Evolutionary conservation across 768 basidiomycete species (phyloP), one percentile per base, ranked within the genome.

Genomic region (Hygrocybe punicea): DNA sequence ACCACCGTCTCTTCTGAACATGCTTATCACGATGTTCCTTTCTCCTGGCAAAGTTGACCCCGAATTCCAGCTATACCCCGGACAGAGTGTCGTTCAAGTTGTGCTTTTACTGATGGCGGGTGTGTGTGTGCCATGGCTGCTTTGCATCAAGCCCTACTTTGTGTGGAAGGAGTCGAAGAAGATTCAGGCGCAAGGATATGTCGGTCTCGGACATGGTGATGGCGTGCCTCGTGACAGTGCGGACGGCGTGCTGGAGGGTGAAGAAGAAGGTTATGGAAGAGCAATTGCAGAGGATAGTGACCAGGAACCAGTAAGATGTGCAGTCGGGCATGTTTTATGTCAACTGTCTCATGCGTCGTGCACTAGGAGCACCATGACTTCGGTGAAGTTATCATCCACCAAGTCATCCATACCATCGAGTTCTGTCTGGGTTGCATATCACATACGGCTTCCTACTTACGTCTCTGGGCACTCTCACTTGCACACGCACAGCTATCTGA

Each of bases 361-460:
- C 48, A 29, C 47, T 67, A 87, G 82, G 85, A 93, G 75, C 80
- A 90, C 48, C 92, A 95, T 69, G 93, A 97, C 67, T 92, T 98
- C 72, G 79, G 93, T 67, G 97, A 99, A 72, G 84, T 97, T 57
- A 84, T 97, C 21, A 91, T 98, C 58, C 96, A 99, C 73, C 97
- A 99, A 72, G 79, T 97, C 60, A 99, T 99, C 67, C 97, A 98
- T 73, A 96, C 94, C 23, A 98, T 99, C 73, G 97, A 99, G 76
- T 99, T 98, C 75, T 99, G 97, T 69, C 84, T 99, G 34, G 97
- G 96, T 6, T 98, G 96, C 72, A 98, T 98, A 66, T 98, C 96
- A 61, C 96, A 98, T 72, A 98, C 96, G 1, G 92, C 92, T 11
- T 93, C 90, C 14, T 92, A 91, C 72, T 83, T 93, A 48, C 89